Evolutionary conservation across 106 monocot species (phyloP).

Genomic region (Gastrodia elata): DNA sequence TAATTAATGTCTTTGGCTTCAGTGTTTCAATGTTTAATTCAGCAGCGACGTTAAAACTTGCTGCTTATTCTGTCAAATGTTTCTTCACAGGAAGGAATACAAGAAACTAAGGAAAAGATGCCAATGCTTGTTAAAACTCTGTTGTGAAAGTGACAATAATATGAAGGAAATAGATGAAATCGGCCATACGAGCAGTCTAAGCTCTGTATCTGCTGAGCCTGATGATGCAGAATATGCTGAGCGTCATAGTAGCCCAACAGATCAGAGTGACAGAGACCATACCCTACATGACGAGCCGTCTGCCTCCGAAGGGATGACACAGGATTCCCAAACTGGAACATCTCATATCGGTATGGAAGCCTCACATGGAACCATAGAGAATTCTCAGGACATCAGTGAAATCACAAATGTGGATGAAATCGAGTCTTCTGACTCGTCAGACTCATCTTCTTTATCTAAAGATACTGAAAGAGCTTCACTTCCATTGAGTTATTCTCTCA

Average conservation of each 20-base stretch:
- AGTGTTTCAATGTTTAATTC: not conserved
- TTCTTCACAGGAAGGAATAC: constrained; percentile 54
- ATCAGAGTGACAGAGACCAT: not conserved
- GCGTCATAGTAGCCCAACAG: not conserved
- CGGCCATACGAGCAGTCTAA: constrained; percentile 13
- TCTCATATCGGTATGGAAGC: not conserved
- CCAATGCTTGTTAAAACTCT: constrained; percentile 17
- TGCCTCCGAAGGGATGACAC: not conserved
- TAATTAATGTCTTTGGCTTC: not conserved
- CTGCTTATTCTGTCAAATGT: not conserved
- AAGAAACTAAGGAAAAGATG: constrained; percentile 54
- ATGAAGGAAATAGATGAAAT: constrained; percentile 18
- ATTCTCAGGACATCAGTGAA: constrained; percentile 12
- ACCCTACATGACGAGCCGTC: not conserved
- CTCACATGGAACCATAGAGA: not conserved
- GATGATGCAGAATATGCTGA: constrained; percentile 19
- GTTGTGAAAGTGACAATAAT: constrained; percentile 14
- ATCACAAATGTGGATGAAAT: constrained; percentile 16
- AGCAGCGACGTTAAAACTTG: not conserved
- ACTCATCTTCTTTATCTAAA: constrained; percentile 26
- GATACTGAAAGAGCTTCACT: constrained; percentile 23
- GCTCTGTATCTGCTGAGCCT: constrained; percentile 20
- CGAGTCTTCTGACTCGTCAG: constrained; percentile 36
- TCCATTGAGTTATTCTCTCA: constrained; percentile 10
- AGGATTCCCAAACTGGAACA: not conserved